Percentiles rank a stretch among this genome's conserved stretches.
Conservation (phyloP, 208 protist species). For the Acanthamoeba healyi region DNA sequence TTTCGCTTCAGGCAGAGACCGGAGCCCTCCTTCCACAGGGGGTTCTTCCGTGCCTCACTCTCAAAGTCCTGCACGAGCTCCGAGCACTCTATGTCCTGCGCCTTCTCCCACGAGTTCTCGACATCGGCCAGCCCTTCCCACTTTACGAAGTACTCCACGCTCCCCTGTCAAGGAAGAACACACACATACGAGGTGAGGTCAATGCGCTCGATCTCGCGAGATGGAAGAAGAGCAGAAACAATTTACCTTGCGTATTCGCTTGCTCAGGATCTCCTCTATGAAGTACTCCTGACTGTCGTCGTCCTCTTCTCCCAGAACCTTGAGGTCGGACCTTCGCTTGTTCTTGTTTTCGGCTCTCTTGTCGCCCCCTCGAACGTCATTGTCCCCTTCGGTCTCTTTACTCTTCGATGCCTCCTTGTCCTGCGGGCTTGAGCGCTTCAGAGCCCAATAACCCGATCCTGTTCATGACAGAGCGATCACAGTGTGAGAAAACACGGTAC, state of each 20-base stretch:
- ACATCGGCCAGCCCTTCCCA: slow-evolving; percentile 49
- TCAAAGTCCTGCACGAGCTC: slow-evolving; percentile 73
- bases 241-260: slow-evolving; percentile 46
- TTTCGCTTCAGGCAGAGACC: slow-evolving; percentile 14
- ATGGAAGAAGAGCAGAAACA: not conserved
- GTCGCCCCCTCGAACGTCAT: slow-evolving; percentile 34
- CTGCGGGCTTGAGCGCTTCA: slow-evolving; percentile 47
- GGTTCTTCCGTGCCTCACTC: slow-evolving; percentile 53
- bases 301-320: slow-evolving; percentile 53
- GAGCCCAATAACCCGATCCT: slow-evolving; percentile 69
- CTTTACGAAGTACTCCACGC: slow-evolving; percentile 53
- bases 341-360: slow-evolving; percentile 66
- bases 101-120: slow-evolving; percentile 71
- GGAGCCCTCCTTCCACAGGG: slow-evolving; percentile 60
- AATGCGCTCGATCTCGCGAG: no score
- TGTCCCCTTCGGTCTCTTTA: slow-evolving; percentile 8
- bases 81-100: slow-evolving; percentile 40
- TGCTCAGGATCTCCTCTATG: slow-evolving; percentile 62
- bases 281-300: slow-evolving; percentile 46
- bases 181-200: no score
- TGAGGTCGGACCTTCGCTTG: slow-evolving; percentile 44
- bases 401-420: not conserved
- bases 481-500: not conserved
- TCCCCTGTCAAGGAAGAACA: slow-evolving; percentile 14
- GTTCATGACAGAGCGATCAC: not conserved